Percentiles rank a stretch among this genome's conserved stretches.
These are phyloP conservation scores for Thielaviopsis punctulata DNA, from an alignment of 2,329 filamentous ascomycete species.

Conservation along the genomic window DNA sequence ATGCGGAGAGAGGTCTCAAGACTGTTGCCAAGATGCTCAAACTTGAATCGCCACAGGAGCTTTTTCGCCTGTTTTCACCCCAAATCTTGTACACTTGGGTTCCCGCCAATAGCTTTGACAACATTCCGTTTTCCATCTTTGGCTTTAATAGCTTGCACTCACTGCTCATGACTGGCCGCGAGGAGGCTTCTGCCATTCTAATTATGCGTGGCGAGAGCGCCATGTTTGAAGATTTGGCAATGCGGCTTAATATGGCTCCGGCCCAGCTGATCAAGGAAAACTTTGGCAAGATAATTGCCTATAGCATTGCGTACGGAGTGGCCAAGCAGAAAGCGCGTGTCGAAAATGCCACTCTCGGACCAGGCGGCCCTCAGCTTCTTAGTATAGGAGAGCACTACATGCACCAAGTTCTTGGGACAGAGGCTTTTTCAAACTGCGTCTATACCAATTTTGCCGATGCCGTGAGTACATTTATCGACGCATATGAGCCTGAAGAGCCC, in stretches of 20 bases:
- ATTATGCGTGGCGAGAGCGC: constrained; percentile 62
- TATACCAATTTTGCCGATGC: constrained; percentile 60
- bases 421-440: constrained; percentile 44
- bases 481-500: constrained; percentile 60
- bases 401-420: constrained; percentile 44
- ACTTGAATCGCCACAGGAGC: constrained; percentile 45
- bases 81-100: constrained; percentile 90
- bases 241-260: constrained; percentile 34
- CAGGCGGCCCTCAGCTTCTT: not conserved
- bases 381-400: constrained; percentile 12
- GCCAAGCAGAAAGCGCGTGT: constrained; percentile 8
- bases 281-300: constrained; percentile 68
- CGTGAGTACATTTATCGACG: constrained; percentile 56
- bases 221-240: constrained; percentile 42
- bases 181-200: constrained; percentile 64
- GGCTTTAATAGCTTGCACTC: constrained; percentile 53
- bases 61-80: constrained; percentile 73
- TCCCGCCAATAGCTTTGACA: constrained; percentile 43
- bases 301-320: constrained; percentile 51
- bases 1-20: constrained; percentile 56
- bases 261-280: constrained; percentile 43
- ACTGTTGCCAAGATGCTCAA: constrained; percentile 48
- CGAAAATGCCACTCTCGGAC: not conserved
- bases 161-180: constrained; percentile 52
- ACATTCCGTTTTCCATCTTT: constrained; percentile 75